Evolutionary conservation across 1,284 basidiomycete species (phyloP).

Genomic region (Apiotrichum sp.): DNA sequence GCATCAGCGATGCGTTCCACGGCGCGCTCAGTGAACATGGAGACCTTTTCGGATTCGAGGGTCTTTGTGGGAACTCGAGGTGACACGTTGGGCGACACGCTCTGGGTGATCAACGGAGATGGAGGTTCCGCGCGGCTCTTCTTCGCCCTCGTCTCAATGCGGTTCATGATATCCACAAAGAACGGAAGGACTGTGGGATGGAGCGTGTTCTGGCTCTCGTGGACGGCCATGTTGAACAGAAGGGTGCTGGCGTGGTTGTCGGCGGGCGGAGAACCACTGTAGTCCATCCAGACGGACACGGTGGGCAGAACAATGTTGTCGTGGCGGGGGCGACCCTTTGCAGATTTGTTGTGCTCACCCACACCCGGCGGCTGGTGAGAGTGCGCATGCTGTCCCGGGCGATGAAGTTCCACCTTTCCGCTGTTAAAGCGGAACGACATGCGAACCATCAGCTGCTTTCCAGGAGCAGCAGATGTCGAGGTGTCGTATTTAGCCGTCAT

Average conservation of each 20-base stretch:
- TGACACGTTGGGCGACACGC: background rate
- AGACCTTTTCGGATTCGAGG: background rate
- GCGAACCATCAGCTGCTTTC: slow-evolving; percentile 52
- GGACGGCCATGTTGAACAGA: slow-evolving; percentile 54
- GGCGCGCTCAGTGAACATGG: slow-evolving; percentile 10
- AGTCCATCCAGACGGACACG: slow-evolving; percentile 73
- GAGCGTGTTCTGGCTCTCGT: slow-evolving; percentile 76
- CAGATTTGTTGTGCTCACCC: background rate
- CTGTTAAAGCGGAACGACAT: slow-evolving; percentile 72
- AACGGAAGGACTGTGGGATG: slow-evolving; percentile 76
- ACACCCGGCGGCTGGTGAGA: background rate
- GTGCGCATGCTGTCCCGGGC: background rate
- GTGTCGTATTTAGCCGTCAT: slow-evolving; percentile 26
- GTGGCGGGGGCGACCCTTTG: slow-evolving; percentile 10
- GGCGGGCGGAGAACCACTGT: slow-evolving; percentile 18
- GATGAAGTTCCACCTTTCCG: slow-evolving; percentile 51
- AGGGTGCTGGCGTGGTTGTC: slow-evolving; percentile 7
- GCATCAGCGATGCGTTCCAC: slow-evolving; percentile 12
- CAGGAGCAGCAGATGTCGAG: slow-evolving; percentile 2
- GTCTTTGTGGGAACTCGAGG: slow-evolving; percentile 3
- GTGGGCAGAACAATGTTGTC: slow-evolving; percentile 57
- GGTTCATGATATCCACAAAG: slow-evolving; percentile 55
- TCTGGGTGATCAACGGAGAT: background rate
- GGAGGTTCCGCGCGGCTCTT: background rate
- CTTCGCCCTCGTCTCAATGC: slow-evolving; percentile 25